Percentiles rank a stretch among this genome's conserved stretches.
Evolutionary conservation across 139 green algal species (phyloP).

Genomic region (Pseudopediastrum boryanum): DNA sequence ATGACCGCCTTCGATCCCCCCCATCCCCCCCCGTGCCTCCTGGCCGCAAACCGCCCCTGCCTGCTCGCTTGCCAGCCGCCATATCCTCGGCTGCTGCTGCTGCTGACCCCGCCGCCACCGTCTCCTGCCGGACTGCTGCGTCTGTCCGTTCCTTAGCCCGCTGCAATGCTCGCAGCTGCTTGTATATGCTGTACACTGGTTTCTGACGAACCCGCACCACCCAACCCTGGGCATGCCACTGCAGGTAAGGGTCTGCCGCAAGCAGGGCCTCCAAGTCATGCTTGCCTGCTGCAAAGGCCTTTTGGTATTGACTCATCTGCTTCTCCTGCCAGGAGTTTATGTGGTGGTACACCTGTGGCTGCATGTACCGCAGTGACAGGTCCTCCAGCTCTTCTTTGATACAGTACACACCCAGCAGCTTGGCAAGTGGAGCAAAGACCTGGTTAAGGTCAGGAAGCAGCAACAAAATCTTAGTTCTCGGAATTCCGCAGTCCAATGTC

Average conservation of each 20-base stretch:
- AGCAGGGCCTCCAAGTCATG: conserved; percentile 50
- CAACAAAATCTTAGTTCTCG: too few relatives aligned
- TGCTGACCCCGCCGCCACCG: background rate
- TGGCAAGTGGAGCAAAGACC: conserved; percentile 86
- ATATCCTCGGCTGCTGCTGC: background rate
- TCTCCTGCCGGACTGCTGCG: background rate
- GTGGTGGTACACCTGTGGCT: conserved; percentile 47
- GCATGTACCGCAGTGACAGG: conserved; percentile 58
- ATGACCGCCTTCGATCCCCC: background rate
- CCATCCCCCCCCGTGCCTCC: background rate
- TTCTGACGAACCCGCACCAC: conserved; percentile 61
- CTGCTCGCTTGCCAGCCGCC: conserved; percentile 11
- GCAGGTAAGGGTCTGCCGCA: conserved; percentile 65
- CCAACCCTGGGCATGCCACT: conserved; percentile 31
- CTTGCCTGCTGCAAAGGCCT: conserved; percentile 32
- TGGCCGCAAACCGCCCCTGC: background rate
- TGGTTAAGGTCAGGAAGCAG: conserved; percentile 2
- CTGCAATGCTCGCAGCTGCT: conserved; percentile 56
- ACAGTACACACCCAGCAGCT: conserved; percentile 83
- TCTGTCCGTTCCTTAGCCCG: background rate
- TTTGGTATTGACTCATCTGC: conserved; percentile 40
- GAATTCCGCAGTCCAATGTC: background rate
- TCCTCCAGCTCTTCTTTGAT: conserved; percentile 94
- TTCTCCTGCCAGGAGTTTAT: conserved; percentile 47
- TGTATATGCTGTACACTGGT: conserved; percentile 67